Evolutionary conservation across 192 early-diverging fungal genomes (phyloP).

Genomic region (Backusella australiensis): DNA sequence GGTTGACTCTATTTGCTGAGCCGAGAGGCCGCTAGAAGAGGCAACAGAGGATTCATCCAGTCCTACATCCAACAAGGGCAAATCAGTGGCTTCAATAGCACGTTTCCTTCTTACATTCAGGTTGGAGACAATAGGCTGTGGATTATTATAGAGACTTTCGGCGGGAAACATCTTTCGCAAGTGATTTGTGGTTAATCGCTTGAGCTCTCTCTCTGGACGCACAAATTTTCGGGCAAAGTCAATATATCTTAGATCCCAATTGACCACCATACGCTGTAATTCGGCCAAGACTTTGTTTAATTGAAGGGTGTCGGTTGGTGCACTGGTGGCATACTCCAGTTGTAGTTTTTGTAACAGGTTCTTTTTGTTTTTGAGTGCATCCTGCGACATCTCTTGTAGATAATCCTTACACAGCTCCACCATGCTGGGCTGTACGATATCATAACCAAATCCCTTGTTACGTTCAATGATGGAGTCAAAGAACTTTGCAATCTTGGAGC

Average conservation of each 20-base stretch:
- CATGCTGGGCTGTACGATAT: conserved; percentile 70
- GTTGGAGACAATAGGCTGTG: conserved; percentile 4
- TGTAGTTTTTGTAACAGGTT: conserved; percentile 81
- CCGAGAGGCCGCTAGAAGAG: not conserved
- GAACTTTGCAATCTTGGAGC: conserved; percentile 69
- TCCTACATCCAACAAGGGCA: conserved; percentile 45
- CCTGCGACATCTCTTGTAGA: conserved; percentile 65
- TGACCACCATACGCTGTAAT: conserved; percentile 72
- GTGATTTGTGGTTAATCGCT: conserved; percentile 58
- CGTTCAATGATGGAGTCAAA: conserved; percentile 86
- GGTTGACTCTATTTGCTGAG: not conserved
- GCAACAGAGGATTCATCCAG: conserved; percentile 30
- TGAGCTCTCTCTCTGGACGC: conserved; percentile 77
- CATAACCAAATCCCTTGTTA: conserved; percentile 75
- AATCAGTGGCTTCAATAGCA: conserved; percentile 41
- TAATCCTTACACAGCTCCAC: conserved; percentile 69
- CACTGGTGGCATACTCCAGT: conserved; percentile 76
- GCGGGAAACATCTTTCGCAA: conserved; percentile 56
- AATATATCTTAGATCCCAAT: conserved; percentile 85
- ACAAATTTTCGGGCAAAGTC: conserved; percentile 77
- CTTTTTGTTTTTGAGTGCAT: conserved; percentile 77
- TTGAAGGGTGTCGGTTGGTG: conserved; percentile 75
- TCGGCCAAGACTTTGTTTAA: conserved; percentile 73
- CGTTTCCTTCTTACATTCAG: conserved; percentile 39
- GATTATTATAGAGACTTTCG: conserved; percentile 24